These are phyloP conservation scores for Trypanosoma caninum DNA, from an alignment of 208 protist genomes.

Conservation along the genomic window DNA sequence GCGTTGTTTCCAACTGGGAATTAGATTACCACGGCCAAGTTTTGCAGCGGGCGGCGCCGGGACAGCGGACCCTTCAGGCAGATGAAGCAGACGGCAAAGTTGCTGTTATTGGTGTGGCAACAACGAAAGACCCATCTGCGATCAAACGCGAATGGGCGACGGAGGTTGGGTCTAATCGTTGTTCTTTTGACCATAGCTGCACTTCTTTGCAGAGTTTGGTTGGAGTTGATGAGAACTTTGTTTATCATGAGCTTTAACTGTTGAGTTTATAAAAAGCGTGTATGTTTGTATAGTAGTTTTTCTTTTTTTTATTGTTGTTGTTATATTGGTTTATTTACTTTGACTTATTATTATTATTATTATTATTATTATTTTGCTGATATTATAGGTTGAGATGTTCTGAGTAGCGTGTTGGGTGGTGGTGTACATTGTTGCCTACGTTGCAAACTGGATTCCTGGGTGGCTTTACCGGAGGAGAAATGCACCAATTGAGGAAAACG, in stretches of 20 bases:
- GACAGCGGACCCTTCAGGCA: constrained; percentile 10
- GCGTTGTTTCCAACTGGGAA: constrained; percentile 84
- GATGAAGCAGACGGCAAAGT: constrained; percentile 22
- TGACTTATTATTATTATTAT: too few species aligned
- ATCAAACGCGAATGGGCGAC: constrained; percentile 70
- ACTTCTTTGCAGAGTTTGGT: constrained; percentile 48
- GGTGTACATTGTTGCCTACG: constrained; percentile 41
- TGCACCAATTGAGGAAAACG: neutral
- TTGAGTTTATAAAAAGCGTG: neutral
- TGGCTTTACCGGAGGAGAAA: constrained; percentile 19
- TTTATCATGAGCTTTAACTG: constrained; percentile 79
- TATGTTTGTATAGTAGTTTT: neutral
- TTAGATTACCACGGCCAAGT: constrained; percentile 42
- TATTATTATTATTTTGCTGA: neutral
- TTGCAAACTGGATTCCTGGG: constrained; percentile 31
- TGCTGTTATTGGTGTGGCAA: constrained; percentile 34
- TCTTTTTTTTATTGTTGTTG: constrained; percentile 11
- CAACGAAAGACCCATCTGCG: constrained; percentile 20
- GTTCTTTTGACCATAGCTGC: constrained; percentile 1
- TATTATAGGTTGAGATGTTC: constrained; percentile 23
- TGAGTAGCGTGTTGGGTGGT: constrained; percentile 60
- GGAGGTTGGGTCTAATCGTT: neutral
- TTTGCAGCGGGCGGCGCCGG: constrained; percentile 30
- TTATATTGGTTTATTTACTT: neutral
- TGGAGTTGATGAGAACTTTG: constrained; percentile 71